Evolutionary conservation across 148 eudicot genomes (phyloP).

Genomic region (Rhododendron mucronatum): DNA sequence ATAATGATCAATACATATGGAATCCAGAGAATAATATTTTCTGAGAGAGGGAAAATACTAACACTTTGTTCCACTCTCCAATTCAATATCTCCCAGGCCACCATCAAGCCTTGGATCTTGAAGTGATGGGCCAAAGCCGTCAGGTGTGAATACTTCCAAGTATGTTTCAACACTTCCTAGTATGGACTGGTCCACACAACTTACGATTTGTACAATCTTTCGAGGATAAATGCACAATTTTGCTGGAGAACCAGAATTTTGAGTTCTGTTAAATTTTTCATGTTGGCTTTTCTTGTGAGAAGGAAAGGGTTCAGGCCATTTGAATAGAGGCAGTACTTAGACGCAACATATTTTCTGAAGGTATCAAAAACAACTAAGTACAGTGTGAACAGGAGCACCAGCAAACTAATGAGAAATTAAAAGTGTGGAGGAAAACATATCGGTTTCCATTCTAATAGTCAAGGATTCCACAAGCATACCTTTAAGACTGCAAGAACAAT

Average conservation of each 20-base stretch:
- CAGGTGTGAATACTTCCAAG: neutral
- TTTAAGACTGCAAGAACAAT: slow-evolving; percentile 71
- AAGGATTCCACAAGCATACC: slow-evolving; percentile 37
- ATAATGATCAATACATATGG: neutral
- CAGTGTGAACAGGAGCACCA: neutral
- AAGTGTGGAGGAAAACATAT: neutral
- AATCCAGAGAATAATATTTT: neutral
- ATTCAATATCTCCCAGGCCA: neutral
- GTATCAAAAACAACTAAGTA: neutral
- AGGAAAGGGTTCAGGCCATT: neutral
- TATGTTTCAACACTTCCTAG: neutral
- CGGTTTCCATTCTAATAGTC: neutral
- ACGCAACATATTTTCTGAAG: neutral
- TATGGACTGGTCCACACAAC: neutral
- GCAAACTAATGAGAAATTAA: neutral
- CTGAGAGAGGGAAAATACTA: neutral
- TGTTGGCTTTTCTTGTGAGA: neutral
- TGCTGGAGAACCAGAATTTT: neutral
- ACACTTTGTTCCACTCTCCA: neutral
- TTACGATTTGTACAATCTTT: neutral
- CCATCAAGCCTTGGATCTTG: neutral
- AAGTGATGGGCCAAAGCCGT: neutral
- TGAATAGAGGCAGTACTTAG: neutral
- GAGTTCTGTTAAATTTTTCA: neutral
- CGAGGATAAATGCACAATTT: neutral